A percentile compares a stretch with the other conserved stretches of the same genome.
Conservation (phyloP, 2,329 filamentous ascomycete species). For the Aureobasidium melanogenum region DNA sequence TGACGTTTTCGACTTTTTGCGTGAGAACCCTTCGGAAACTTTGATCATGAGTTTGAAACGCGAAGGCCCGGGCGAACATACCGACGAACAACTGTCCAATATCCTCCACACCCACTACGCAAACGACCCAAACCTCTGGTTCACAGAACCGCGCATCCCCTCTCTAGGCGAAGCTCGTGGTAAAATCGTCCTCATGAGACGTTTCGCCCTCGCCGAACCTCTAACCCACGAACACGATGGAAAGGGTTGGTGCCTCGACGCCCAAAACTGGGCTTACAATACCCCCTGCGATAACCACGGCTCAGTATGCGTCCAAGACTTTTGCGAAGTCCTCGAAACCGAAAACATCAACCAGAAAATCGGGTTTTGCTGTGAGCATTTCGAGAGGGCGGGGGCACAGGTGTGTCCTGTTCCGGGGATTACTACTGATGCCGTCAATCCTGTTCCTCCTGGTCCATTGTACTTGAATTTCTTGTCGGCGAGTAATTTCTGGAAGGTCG, state of each 20-base stretch:
- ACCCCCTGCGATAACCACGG: conserved; percentile 67
- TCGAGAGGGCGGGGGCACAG: conserved; percentile 53
- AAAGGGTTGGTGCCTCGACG: conserved; percentile 50
- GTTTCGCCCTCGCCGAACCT: conserved; percentile 51
- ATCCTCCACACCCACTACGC: conserved; percentile 67
- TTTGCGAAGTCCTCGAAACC: conserved; percentile 75
- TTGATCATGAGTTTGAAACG: conserved; percentile 84
- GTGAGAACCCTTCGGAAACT: conserved; percentile 68
- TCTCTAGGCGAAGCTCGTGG: conserved; percentile 70
- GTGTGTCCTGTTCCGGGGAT: conserved; percentile 31
- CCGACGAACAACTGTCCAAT: conserved; percentile 67
- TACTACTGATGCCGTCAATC: conserved; percentile 30
- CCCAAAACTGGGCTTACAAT: conserved; percentile 74
- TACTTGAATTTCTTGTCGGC: conserved; percentile 87
- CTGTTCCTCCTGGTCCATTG: conserved; percentile 50
- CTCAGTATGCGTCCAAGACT: conserved; percentile 81
- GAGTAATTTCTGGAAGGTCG: conserved; percentile 87
- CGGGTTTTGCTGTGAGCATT: conserved; percentile 60
- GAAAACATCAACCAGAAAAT: conserved; percentile 76
- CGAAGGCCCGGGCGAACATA: conserved; percentile 74
- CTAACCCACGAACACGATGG: conserved; percentile 32
- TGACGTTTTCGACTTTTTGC: conserved; percentile 61
- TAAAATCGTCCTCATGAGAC: conserved; percentile 73
- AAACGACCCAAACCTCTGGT: conserved; percentile 57
- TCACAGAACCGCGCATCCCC: conserved; percentile 67